phyloP scores from a whole-genome alignment of 352 stramenopile species.

The Globisporangium radiosum region DNA sequence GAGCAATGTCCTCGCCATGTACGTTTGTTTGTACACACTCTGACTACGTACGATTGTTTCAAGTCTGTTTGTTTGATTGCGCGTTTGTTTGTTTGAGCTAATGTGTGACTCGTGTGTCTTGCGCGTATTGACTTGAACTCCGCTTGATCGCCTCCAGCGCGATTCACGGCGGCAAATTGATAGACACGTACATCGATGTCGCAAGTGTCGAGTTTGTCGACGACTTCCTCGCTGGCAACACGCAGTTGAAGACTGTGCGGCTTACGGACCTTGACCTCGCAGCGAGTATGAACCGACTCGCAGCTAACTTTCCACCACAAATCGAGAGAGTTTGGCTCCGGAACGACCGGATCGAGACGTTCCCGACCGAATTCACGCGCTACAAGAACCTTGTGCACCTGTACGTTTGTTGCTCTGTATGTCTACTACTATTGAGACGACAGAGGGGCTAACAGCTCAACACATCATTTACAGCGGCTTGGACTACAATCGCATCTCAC shows the following conservation, averaged over 20 bases:
- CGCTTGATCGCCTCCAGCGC: neutral
- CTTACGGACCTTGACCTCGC: slow-evolving; percentile 1
- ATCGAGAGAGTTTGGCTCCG: neutral
- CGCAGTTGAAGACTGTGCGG: neutral
- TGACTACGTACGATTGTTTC: no score
- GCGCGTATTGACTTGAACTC: neutral
- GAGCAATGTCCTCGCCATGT: neutral
- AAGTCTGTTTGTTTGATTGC: no score
- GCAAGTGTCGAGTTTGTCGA: slow-evolving; percentile 2
- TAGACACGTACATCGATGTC: no score
- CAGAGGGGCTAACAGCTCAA: neutral
- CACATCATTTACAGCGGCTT: neutral
- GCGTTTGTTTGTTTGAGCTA: neutral
- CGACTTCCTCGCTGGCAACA: slow-evolving; percentile 2
- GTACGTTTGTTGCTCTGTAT: slow-evolving; percentile 1
- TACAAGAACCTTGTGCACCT: neutral
- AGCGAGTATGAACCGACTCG: neutral
- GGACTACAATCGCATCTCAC: neutral
- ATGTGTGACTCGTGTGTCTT: neutral
- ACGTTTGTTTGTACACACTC: no score
- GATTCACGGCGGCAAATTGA: neutral
- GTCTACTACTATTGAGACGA: neutral
- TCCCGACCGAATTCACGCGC: neutral
- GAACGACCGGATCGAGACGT: neutral
- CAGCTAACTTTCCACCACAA: neutral